Percentiles rank a stretch among this genome's conserved stretches.
Evolutionary conservation across 2,329 filamentous ascomycete genomes (phyloP).

Genomic region (Botrytis squamosa): DNA sequence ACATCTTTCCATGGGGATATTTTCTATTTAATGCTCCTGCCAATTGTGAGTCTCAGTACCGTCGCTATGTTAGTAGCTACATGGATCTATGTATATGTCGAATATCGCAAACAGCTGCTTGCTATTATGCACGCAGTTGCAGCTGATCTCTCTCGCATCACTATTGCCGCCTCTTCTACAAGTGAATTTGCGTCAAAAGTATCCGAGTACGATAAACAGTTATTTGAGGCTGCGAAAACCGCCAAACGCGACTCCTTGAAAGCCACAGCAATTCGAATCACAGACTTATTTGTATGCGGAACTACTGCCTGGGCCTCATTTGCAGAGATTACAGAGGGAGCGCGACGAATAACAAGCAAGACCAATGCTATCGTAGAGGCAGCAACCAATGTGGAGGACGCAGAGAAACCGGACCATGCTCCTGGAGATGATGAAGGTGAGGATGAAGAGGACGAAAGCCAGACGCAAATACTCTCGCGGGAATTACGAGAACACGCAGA

Average conservation of each 20-base stretch:
- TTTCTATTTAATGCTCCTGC: not conserved
- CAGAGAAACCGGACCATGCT: not conserved
- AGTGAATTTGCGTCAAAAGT: not conserved
- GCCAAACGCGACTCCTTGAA: not conserved
- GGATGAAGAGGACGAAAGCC: not conserved
- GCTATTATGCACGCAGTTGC: not conserved
- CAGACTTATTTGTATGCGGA: not conserved
- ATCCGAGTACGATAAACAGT: not conserved
- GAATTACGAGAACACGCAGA: not conserved
- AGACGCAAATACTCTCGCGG: not conserved
- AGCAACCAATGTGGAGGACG: not conserved
- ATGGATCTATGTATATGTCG: not conserved
- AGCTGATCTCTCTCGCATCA: not conserved
- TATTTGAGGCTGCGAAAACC: not conserved
- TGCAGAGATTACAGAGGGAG: not conserved
- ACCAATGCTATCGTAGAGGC: not conserved
- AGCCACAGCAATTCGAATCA: not conserved
- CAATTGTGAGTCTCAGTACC: not conserved
- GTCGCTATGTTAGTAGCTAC: not conserved
- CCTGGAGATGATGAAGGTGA: not conserved
- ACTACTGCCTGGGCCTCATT: not conserved
- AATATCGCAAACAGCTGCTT: not conserved
- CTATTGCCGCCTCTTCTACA: not conserved
- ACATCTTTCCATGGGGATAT: not conserved
- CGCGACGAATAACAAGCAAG: not conserved